Evolutionary conservation across 352 stramenopile genomes (phyloP).

Genomic region (Globisporangium rhizosaccharum): DNA sequence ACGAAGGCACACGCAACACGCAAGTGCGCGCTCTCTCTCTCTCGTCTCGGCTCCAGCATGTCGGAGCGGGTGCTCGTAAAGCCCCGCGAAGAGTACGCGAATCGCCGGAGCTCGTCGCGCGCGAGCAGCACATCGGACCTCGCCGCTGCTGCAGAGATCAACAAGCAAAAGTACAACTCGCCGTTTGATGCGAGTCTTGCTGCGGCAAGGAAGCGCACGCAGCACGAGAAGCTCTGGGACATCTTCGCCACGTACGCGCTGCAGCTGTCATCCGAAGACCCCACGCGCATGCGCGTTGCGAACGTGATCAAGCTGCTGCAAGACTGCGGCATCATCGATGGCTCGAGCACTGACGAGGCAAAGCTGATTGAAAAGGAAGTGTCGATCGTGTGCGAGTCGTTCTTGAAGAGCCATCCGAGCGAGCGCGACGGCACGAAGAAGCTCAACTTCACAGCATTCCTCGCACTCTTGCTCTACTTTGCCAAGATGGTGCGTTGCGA

Average conservation of each 20-base stretch:
- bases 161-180: slow-evolving; percentile 46
- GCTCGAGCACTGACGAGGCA: slow-evolving; percentile 37
- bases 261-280: slow-evolving; percentile 73
- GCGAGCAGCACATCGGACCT: background rate
- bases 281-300: slow-evolving; percentile 56
- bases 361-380: slow-evolving; percentile 71
- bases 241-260: slow-evolving; percentile 74
- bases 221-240: slow-evolving; percentile 74
- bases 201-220: slow-evolving; percentile 39
- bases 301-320: slow-evolving; percentile 75
- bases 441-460: slow-evolving; percentile 64
- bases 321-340: slow-evolving; percentile 67
- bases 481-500: slow-evolving; percentile 46
- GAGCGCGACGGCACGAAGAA: slow-evolving; percentile 60
- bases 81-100: slow-evolving; percentile 9
- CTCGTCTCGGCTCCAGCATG: background rate
- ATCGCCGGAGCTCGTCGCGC: slow-evolving; percentile 3
- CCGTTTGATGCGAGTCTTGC: slow-evolving; percentile 62
- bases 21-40: too few species aligned
- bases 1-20: too few species aligned
- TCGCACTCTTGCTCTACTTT: slow-evolving; percentile 62
- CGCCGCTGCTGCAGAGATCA: slow-evolving; percentile 9
- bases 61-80: slow-evolving; percentile 3
- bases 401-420: slow-evolving; percentile 51
- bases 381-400: slow-evolving; percentile 70